Evolutionary conservation across 1,284 basidiomycete genomes (phyloP).

Genomic region (Rhodotorula sp.): DNA sequence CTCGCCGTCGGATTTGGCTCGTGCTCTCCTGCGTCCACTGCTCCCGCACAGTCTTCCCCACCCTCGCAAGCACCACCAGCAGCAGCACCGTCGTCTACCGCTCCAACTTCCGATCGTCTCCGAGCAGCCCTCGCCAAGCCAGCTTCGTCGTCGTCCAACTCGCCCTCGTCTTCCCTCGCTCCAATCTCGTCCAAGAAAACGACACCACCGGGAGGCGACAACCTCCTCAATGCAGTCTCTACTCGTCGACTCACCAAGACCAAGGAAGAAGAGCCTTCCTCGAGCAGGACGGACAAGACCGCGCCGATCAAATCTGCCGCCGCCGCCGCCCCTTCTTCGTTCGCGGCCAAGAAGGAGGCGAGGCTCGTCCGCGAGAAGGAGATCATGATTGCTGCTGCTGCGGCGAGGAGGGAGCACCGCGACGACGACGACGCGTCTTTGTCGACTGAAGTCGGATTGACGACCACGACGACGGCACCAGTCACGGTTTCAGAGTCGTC

Average conservation of each 20-base stretch:
- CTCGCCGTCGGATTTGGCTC: too few species aligned
- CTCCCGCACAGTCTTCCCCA: too few species aligned
- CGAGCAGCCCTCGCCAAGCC: constrained; percentile 15
- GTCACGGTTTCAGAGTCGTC: too few species aligned
- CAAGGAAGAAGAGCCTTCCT: neutral
- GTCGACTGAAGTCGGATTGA: too few species aligned
- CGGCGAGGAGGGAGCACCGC: neutral
- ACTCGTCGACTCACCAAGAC: constrained; percentile 12
- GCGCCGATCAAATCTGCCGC: neutral
- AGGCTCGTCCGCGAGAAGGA: neutral
- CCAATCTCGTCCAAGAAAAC: neutral
- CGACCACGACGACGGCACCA: too few species aligned
- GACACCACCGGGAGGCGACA: neutral
- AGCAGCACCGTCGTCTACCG: neutral
- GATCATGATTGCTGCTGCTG: neutral
- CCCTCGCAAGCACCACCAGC: neutral
- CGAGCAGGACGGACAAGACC: fast-evolving
- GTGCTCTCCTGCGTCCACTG: too few species aligned
- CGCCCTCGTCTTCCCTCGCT: neutral
- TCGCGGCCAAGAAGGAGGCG: constrained; percentile 24
- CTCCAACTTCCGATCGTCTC: constrained; percentile 17
- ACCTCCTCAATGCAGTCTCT: constrained; percentile 20
- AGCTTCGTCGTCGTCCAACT: neutral
- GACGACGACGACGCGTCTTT: neutral
- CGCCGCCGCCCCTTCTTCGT: neutral